Base-by-base conservation (phyloP, 257 asterid genomes). In the Jasminum sambac region DNA sequence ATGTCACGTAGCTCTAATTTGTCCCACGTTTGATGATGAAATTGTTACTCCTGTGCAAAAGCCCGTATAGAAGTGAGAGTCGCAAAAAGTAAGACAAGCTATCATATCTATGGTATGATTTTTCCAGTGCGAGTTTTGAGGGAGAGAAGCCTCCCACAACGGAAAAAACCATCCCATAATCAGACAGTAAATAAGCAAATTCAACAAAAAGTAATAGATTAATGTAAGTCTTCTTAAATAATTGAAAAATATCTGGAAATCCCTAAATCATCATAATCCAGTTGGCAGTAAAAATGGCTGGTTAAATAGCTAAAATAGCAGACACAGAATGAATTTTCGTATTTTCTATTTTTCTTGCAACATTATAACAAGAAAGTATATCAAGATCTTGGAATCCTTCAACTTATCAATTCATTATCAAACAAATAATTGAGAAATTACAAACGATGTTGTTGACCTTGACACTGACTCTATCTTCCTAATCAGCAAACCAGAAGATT, bases 11-110 rank as follows among this genome's bases (percentile, higher is more conserved):
- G 50, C n/a, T 38, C 50, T 48, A 55, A 14, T 41, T 67, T 5
- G 55, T 66, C 48, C 48, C 37, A 72, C 61, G 64, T 52, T 19
- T 13, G 69, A 41, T 69, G 57, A 36, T 50, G 64, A 43, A 16
- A 60, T 48, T 74, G 68, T 25, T n/a, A 46, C 64, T 63, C 66
- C 75, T 19, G 80, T 77, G 84, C 81, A 75, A 10, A 57, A 67
- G 68, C 61, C 8, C 11, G 46, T 19, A 55, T 21, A 7, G 26
- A 55, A 19, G 11, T 55, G 36, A 55, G 62, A 55, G 16, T 9
- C 4, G 6, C n/a, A 55, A 55, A 55, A 55, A 30, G 36, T 40
- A 40, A 24, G 21, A 55, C 0, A 21, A 23, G 61, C 16, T 52
- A 55, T 52, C n/a, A 4, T 30, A 21, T 8, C 30, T 48, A 48